Percentiles rank a stretch among this genome's conserved stretches.
These are phyloP conservation scores for Blastobotrys ciferrii DNA, from an alignment of 1,139 yeast species.

Conservation along the genomic window DNA sequence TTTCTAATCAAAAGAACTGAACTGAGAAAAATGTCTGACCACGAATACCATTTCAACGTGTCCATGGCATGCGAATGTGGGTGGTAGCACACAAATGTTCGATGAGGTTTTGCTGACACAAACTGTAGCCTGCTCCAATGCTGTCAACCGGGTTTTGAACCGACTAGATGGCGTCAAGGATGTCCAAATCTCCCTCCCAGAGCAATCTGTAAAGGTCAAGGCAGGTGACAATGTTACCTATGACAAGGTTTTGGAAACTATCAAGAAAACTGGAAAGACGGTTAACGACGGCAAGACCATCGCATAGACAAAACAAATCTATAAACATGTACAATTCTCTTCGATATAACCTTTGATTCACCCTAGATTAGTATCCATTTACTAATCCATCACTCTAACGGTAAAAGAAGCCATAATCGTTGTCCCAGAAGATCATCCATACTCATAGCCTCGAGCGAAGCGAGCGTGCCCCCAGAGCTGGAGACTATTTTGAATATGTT, in stretches of 20 bases:
- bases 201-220: constrained; percentile 78
- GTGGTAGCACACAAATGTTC: constrained; percentile 22
- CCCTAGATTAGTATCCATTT: too few species aligned
- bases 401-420: too few species aligned
- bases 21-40: constrained; percentile 23
- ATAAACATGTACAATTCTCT: too few species aligned
- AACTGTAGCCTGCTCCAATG: constrained; percentile 72
- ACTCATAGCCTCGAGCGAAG: too few species aligned
- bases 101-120: not conserved
- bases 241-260: constrained; percentile 74
- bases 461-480: too few species aligned
- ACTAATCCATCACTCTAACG: too few species aligned
- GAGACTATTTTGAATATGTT: not conserved
- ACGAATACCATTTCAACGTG: constrained; percentile 73
- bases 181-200: constrained; percentile 70
- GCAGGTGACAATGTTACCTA: constrained; percentile 57
- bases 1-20: not conserved
- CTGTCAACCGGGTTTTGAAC: constrained; percentile 75
- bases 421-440: too few species aligned
- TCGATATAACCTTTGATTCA: too few species aligned
- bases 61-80: constrained; percentile 72
- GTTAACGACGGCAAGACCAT: constrained; percentile 59
- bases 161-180: constrained; percentile 72
- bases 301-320: constrained; percentile 22
- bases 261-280: constrained; percentile 88